phyloP scores from a whole-genome alignment of 345 rosid genomes.

The Bretschneidera sinensis region DNA sequence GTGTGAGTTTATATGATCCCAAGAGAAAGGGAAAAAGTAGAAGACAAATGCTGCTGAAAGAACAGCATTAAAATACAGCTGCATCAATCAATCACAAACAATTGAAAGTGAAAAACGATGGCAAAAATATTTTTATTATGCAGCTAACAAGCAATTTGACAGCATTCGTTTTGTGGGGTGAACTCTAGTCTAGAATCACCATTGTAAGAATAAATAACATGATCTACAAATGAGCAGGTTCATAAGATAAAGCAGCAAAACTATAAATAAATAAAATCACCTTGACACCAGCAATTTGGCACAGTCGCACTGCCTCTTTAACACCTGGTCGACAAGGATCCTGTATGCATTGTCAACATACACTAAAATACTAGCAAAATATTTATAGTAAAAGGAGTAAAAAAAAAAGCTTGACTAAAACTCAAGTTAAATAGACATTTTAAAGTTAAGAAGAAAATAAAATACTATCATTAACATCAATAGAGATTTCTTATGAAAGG shows the following conservation, averaged over 20 bases:
- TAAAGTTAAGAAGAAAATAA: neutral
- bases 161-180: no score
- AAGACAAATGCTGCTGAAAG: no score
- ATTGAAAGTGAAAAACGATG: neutral
- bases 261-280: constrained; percentile 23
- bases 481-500: no score
- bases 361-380: neutral
- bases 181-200: no score
- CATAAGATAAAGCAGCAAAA: neutral
- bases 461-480: no score
- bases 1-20: no score
- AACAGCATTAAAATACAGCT: no score
- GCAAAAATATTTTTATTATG: neutral
- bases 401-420: neutral
- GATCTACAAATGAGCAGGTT: no score
- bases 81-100: neutral
- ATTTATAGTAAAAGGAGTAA: no score
- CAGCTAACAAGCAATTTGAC: neutral
- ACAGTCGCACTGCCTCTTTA: constrained; percentile 60
- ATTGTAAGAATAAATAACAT: no score
- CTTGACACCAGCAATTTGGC: constrained; percentile 93
- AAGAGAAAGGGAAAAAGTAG: no score
- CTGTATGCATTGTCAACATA: constrained; percentile 34
- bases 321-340: constrained; percentile 97
- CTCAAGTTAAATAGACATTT: neutral